These are phyloP conservation scores for Choricystis sp. DNA, from an alignment of 139 green algal genomes.

Conservation along the genomic window DNA sequence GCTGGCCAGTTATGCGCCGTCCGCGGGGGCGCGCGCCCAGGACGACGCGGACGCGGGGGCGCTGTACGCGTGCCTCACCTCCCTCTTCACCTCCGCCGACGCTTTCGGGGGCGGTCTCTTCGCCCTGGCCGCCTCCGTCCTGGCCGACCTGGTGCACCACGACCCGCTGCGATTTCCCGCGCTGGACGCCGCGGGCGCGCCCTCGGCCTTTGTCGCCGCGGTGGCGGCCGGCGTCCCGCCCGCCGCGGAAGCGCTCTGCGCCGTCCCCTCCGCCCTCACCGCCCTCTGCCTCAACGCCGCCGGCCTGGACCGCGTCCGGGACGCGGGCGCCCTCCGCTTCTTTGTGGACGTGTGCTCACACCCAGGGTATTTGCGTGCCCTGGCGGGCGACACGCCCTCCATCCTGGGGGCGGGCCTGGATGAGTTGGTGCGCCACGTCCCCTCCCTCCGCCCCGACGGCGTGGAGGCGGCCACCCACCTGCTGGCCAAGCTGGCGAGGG, in stretches of 20 bases:
- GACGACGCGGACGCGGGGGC: slow-evolving; percentile 15
- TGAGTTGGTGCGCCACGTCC: slow-evolving; percentile 79
- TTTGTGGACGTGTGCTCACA: slow-evolving; percentile 64
- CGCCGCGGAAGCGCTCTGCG: slow-evolving; percentile 55
- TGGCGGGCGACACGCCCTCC: slow-evolving; percentile 46
- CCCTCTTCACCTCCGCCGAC: slow-evolving; percentile 42
- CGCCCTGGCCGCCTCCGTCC: slow-evolving; percentile 64
- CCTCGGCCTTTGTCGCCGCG: slow-evolving; percentile 52
- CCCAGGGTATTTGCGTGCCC: slow-evolving; percentile 17
- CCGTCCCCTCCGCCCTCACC: slow-evolving; percentile 57
- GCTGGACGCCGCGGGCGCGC: slow-evolving; percentile 31
- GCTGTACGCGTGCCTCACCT: slow-evolving; percentile 36
- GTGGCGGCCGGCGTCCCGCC: slow-evolving; percentile 35
- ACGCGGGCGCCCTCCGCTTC: slow-evolving; percentile 34
- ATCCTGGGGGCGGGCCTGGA: slow-evolving; percentile 68
- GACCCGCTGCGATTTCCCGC: slow-evolving; percentile 69
- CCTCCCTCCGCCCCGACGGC: slow-evolving; percentile 38
- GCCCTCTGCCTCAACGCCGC: slow-evolving; percentile 74
- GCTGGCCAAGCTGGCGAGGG: slow-evolving; percentile 29
- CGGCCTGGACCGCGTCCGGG: slow-evolving; percentile 50
- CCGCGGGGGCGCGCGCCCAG: slow-evolving; percentile 2
- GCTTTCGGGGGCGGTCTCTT: slow-evolving; percentile 80
- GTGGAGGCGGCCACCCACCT: slow-evolving; percentile 50
- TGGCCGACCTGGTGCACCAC: slow-evolving; percentile 79
- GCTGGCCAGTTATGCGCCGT: slow-evolving; percentile 56